Base-by-base conservation (phyloP, 805 yeast species). In the Metschnikowia chrysomelidarum region DNA sequence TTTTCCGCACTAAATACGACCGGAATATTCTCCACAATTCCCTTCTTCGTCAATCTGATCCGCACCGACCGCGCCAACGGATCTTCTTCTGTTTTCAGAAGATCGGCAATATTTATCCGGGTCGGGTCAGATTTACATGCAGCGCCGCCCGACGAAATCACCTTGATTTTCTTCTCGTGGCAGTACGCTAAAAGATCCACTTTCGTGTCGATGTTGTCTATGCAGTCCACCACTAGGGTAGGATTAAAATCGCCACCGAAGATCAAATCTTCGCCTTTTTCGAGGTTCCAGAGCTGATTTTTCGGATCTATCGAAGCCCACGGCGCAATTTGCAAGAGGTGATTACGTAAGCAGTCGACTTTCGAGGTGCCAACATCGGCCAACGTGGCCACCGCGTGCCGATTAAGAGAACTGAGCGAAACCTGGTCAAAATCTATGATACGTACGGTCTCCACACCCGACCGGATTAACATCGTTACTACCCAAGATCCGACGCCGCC, bases 401-500 rank as follows among this genome's bases (percentile, higher is more conserved):
- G 75, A 58, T 93, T 93, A 42, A 93, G 69, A 7, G 96, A 87
- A 32, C 95, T 84, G 40, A 93, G 68, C 2, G 96, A 80, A 18
- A 93, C 97, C 64, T 93, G 99, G 60, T 93, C 99, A 56, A 93
- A 93, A 61, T 93, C 99, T 35, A 93, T 79, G 38, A 93, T 72
- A 48, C 88, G 74, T 34, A 93, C 58, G 40, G 76, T 74, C 14
- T 83, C 81, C 24, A 89, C 81, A 11, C 99, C 99, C 12, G 95
- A 85, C 51, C 99, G 78, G 2, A 85, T 83, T 38, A 93, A 71
- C 84, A 94, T 87, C 8, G 95, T 82, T 9, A 84, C 81, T 16
- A 82, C 95, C 91, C 96, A 89, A 0, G 97, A 89, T 2, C 99
- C 99, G 25, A 93, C 99, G 40, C 99, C 99, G 40, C 99, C 99